Percentiles rank a stretch among this genome's conserved stretches.
Evolutionary conservation across 148 eudicot species (phyloP).

Genomic region (Oxyria digyna): DNA sequence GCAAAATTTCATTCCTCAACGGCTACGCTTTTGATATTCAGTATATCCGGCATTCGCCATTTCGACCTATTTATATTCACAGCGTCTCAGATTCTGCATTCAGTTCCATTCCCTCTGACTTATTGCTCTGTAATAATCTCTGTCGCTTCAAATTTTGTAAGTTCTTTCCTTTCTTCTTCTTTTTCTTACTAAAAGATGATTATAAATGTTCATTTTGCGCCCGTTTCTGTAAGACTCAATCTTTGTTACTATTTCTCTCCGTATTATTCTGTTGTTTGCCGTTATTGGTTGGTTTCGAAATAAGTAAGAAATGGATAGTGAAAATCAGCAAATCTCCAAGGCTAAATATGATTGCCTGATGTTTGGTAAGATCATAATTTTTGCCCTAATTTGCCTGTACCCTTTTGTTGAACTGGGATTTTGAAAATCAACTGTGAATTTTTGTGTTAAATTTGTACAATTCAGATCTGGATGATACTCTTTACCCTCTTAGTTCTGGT

Average conservation of each 20-base stretch:
- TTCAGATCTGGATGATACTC: too few relatives aligned
- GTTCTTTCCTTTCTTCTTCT: background rate
- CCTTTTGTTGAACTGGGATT: background rate
- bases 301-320: background rate
- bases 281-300: background rate
- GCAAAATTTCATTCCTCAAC: background rate
- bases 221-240: too few relatives aligned
- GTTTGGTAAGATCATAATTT: conserved; percentile 1
- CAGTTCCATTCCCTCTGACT: background rate
- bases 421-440: background rate
- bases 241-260: background rate
- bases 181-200: background rate
- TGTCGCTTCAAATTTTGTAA: background rate
- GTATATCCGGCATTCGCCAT: background rate
- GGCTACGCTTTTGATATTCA: background rate
- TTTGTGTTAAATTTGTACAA: too few relatives aligned
- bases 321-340: background rate
- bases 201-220: background rate
- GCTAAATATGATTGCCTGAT: background rate
- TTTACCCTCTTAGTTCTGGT: conserved; percentile 33
- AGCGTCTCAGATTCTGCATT: background rate
- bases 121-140: background rate
- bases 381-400: background rate
- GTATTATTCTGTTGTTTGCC: background rate
- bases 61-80: background rate